Evolutionary conservation across 2,329 filamentous ascomycete species (phyloP), one percentile per base, ranked within the genome.

Genomic region (Emergomyces pasteurianus): DNA sequence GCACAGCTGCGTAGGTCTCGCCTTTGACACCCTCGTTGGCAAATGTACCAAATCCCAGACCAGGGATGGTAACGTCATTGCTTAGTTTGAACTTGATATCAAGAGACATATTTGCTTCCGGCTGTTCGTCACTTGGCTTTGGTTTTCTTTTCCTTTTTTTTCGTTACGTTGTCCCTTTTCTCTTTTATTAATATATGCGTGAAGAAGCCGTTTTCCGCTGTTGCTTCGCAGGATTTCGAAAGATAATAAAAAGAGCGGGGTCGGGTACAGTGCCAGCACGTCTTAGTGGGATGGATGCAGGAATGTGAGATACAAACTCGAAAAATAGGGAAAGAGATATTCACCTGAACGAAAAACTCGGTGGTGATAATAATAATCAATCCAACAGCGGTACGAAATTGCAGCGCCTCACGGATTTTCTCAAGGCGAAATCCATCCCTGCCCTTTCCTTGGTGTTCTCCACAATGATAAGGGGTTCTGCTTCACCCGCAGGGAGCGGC

Each of bases 1-100:
- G 71, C 60, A 79, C 77, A 42, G 79, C 79, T 61, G 75, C 78
- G 76, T 85, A 84, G 52, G 81, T 81, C 75, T 84, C 81, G 46
- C 82, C 82, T 65, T 78, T 76, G 63, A 77, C 70, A 61, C 84
- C 86, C 74, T 89, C 86, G 72, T 81, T 87, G 71, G 83, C 81
- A 68, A 64, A 86, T 66, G 84, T 86, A 66, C 84, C 84, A 67
- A 87, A 86, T 31, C 84, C 84, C 38, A 86, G 74, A 55, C 78
- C 83, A 63, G 84, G 84, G 65, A 86, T 83, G 70, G 78, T 79
- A 62, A 86, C 81, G 66, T 81, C 81, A 69, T 82, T 83, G 76
- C 73, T 79, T 58, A 84, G 76, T 64, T 73, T 81, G 74, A 79
- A 83, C 53, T 75, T 77, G 63, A 70, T 68, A 65, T 74, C 80